Conservation (phyloP, 208 protist genomes). For the Trypanosoma mega region DNA sequence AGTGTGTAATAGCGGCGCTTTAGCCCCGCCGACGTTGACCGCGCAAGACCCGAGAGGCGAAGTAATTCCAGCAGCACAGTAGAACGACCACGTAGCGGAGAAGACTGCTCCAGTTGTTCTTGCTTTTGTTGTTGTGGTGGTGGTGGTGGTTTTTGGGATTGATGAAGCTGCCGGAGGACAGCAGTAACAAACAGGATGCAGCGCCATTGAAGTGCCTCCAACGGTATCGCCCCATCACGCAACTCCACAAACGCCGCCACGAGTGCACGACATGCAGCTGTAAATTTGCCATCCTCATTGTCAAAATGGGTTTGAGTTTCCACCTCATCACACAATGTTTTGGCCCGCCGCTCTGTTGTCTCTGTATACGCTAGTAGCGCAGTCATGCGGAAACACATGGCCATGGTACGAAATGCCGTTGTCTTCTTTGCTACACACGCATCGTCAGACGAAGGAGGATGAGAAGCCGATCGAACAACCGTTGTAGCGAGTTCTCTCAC, state of each 20-base stretch:
- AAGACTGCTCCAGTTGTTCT: background rate
- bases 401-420: constrained; percentile 1
- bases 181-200: background rate
- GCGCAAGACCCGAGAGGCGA: constrained; percentile 36
- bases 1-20: constrained; percentile 50
- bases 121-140: background rate
- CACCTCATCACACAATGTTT: background rate
- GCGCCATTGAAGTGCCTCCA: too few relatives aligned
- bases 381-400: constrained; percentile 3
- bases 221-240: too few relatives aligned
- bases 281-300: too few relatives aligned
- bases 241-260: too few relatives aligned
- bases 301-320: too few relatives aligned
- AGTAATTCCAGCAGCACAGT: constrained; percentile 47
- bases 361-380: background rate
- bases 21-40: constrained; percentile 28
- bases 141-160: background rate
- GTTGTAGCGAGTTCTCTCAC: constrained; percentile 19
- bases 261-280: too few relatives aligned
- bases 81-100: constrained; percentile 14
- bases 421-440: background rate
- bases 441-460: background rate
- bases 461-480: too few relatives aligned
- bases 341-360: background rate
- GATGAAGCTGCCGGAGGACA: background rate